These are phyloP conservation scores for Penicillium lagena DNA, from an alignment of 495 filamentous ascomycete species.

Conservation along the genomic window DNA sequence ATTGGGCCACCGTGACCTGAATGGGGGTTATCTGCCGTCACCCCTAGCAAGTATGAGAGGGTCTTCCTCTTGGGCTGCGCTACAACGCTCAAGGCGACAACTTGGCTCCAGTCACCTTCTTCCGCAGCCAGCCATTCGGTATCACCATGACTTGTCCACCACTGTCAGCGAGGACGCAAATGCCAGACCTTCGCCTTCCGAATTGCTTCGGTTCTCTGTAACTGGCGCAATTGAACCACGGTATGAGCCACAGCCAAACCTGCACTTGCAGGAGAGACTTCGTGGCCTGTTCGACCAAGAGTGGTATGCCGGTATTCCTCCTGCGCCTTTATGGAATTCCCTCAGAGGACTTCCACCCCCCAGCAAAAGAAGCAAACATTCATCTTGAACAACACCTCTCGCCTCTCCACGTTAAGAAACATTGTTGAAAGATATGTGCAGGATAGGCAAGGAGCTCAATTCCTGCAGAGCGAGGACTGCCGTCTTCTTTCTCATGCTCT, in stretches of 20 bases:
- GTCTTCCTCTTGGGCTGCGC: too few species aligned
- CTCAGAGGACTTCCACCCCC: conserved; percentile 8
- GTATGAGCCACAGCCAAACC: not conserved
- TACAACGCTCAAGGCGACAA: too few species aligned
- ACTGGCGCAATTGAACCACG: conserved; percentile 9
- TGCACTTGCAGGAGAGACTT: conserved; percentile 2
- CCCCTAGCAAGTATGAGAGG: too few species aligned
- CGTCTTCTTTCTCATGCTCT: conserved; percentile 1
- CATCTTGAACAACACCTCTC: conserved; percentile 3
- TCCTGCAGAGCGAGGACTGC: conserved; percentile 5
- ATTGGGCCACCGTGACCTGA: not conserved
- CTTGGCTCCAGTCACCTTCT: too few species aligned
- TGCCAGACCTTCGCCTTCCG: conserved; percentile 17
- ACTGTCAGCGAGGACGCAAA: not conserved
- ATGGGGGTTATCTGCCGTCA: too few species aligned
- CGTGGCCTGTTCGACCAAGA: conserved; percentile 11
- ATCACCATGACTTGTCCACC: too few species aligned
- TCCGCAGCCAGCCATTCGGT: not conserved
- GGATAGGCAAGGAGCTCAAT: not conserved
- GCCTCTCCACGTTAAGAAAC: conserved; percentile 3
- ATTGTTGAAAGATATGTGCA: conserved; percentile 17
- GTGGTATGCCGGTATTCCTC: conserved; percentile 18
- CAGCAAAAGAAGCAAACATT: conserved; percentile 4
- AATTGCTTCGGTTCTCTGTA: conserved; percentile 26
- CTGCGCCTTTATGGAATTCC: conserved; percentile 16